Base-by-base conservation (phyloP, 805 yeast genomes). In the Metschnikowia sp. region DNA sequence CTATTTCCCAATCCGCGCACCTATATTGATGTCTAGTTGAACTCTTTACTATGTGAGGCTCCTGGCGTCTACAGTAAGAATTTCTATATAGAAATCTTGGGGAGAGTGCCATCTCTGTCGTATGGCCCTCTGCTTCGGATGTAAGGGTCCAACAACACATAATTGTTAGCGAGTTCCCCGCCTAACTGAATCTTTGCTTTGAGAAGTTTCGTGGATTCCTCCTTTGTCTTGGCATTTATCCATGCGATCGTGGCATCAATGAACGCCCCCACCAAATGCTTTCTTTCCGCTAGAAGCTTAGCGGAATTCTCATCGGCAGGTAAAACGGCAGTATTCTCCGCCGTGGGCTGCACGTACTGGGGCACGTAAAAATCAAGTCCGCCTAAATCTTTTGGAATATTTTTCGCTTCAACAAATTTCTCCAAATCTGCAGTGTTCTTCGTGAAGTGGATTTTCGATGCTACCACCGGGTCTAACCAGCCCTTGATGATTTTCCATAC, bases 401-500 rank as follows among this genome's bases (percentile, higher is more conserved):
- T 72, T 31, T 79, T 70, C 34, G 65, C 59, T 41, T 78, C 82
- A 39, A 92, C 81, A 63, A 72, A 81, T 55, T 84, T 77, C 44
- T 74, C 76, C 60, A 92, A 68, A 50, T 94, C 97, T 47, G 81
- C 76, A 12, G 72, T 62, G 52, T 71, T 72, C 61, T 86, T 85
- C 28, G 96, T 87, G 69, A 92, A 94, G 37, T 80, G 79, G 57
- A 94, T 87, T 69, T 92, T 92, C 29, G 92, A 77, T 0, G 97
- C 96, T 44, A 92, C 97, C 13, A 88, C 97, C 2, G 98, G 98
- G 64, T 94, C 98, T 51, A 92, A 75, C 98, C 97, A 92, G 58
- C 84, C 84, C 66, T 88, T 89, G 59, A 94, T 83, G 57, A 92
- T 81, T 56, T 84, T 86, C 98, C 99, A 94, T 51, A 92, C 88